Base-by-base conservation (phyloP, 306 rosid species). In the Herpetospermum pedunculosum region DNA sequence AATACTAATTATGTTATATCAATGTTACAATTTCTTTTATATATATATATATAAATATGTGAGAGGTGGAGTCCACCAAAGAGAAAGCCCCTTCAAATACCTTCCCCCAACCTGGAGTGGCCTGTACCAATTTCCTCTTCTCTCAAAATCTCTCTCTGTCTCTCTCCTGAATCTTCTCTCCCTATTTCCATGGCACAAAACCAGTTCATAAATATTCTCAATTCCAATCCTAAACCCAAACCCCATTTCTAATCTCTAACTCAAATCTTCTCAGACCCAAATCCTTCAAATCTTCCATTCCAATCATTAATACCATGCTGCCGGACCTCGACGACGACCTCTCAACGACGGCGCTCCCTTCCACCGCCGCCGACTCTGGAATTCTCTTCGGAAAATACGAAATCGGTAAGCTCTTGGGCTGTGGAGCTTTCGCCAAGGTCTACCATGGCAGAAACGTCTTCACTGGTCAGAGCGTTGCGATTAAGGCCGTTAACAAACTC, bases 391-490 rank as follows among this genome's bases (percentile, higher is more conserved):
- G 89, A 1, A 83, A 83, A 30, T 94, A 94, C 82, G 80, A 86
- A 57, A 25, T 91, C 1, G 79, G 82, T 1, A 78, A 57, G 67
- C 74, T 94, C 2, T 70, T 94, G 0, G 98, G 98, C 0, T 52
- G 79, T 3, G 98, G 98, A 2, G 94, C 96, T 0, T 89, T 83
- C 41, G 97, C 90, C 0, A 94, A 89, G 80, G 98, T 94, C 7
- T 94, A 88, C 78, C 91, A 87, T 65, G 98, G 90, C 9, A 77
- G 84, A 16, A 70, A 83, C 38, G 30, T 89, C 11, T 6, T 4
- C 2, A 83, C 82, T 0, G 89, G 90, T 0, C 72, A 81, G 81
- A 83, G 88, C 78, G 98, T 94, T 38, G 98, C 98, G 21, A 76
- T 91, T 2, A 94, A 94, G 64, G 86, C 84, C 1, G 83, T 94